Evolutionary conservation across 371 early-diverging fungal species (phyloP), one percentile per base, ranked within the genome.

Genomic region (Lichtheimia ornata): DNA sequence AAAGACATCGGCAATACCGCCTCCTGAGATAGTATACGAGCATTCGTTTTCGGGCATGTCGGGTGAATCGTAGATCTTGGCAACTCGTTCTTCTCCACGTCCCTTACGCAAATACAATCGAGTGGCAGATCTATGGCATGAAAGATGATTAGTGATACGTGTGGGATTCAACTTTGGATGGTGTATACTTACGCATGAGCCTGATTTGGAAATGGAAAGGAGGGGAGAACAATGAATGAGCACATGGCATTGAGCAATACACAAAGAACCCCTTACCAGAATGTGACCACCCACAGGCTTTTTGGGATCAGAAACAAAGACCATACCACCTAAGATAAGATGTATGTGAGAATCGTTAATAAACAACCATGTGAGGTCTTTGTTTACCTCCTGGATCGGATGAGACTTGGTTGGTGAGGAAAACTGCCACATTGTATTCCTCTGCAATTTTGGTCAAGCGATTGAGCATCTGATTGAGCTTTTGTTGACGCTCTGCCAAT

Each of bases 11-110:
- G 62, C 58, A 47, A 82, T 71, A 5, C 76, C 79, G 15, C 76
- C 73, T 25, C 15, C 64, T 1, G 65, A 53, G 20, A 82, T 76
- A 6, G 73, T 65, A 56, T 77, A 76, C 11, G 68, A 63, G 18
- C 92, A 90, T 69, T 94, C 94, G 22, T 90, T 84, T 59, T 94
- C 94, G 1, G 94, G 93, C 62, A 94, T 81, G 61, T 89, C 88
- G 6, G 96, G 96, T 2, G 91, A 91, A 70, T 95, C 96, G 66
- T 93, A 95, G 43, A 95, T 83, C 70, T 95, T 95, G 63, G 91
- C 92, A 17, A 95, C 85, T 11, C 96, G 82, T 41, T 87, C 90
- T 54, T 95, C 94, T 1, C 91, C 93, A 30, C 92, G 77, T 1
- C 96, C 96, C 70, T 95, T 95, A 53, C 94, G 86, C 60, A 95